A percentile compares a stretch with the other conserved stretches of the same genome.
phyloP scores from a whole-genome alignment of 2,329 filamentous ascomycete species.

The Penicillium sp. region DNA sequence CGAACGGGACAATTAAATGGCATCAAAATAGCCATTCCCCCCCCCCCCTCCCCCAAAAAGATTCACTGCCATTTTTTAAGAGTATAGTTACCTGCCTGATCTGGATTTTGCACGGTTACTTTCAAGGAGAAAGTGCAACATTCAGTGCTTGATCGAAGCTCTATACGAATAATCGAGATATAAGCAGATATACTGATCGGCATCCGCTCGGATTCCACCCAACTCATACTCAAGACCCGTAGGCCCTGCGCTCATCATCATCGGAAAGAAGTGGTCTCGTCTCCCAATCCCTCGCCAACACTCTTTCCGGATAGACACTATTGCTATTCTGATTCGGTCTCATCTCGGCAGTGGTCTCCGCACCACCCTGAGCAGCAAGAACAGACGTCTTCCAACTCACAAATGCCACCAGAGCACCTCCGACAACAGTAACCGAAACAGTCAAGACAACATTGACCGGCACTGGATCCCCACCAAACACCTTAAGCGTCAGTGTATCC shows the following conservation, averaged over 20 bases:
- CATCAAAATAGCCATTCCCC: too few species aligned
- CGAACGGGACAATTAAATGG: too few species aligned
- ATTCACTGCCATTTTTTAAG: too few species aligned
- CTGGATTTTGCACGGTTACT: too few species aligned
- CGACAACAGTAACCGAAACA: conserved; percentile 60
- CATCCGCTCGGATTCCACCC: not conserved
- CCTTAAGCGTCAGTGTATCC: conserved; percentile 72
- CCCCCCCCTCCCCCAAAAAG: too few species aligned
- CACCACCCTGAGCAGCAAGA: not conserved
- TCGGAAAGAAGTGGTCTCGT: conserved; percentile 8
- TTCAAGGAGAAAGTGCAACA: too few species aligned
- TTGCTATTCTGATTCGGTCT: not conserved
- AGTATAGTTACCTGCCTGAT: too few species aligned
- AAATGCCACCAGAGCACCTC: conserved; percentile 64
- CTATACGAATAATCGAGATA: not conserved
- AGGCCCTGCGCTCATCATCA: conserved; percentile 1
- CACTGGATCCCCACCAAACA: conserved; percentile 69
- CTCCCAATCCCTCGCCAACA: conserved; percentile 9
- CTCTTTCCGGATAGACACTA: not conserved
- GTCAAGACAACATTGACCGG: conserved; percentile 74
- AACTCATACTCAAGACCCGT: conserved; percentile 3
- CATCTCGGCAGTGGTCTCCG: not conserved
- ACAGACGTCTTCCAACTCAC: conserved; percentile 54
- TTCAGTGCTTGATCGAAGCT: too few species aligned
- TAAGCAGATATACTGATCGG: not conserved